These are phyloP conservation scores for Escallonia rubra DNA, from an alignment of 129 eudicot species.

Conservation along the genomic window DNA sequence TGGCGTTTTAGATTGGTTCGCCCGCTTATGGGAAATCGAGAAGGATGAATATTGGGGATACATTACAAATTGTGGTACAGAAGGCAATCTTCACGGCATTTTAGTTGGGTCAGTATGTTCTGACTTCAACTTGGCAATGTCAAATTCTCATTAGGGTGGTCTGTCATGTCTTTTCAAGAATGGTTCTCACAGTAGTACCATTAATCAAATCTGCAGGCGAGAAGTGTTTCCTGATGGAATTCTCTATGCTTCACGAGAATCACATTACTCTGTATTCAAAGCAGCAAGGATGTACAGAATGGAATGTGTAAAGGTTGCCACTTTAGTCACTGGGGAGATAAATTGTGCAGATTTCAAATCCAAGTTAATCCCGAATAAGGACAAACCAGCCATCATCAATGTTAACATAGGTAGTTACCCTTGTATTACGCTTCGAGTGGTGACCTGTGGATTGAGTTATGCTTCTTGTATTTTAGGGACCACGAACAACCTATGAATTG, in stretches of 20 bases:
- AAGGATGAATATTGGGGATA: conserved; percentile 93
- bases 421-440: too few species aligned
- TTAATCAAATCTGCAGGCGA: conserved; percentile 49
- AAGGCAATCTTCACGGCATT: conserved; percentile 98
- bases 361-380: conserved; percentile 63
- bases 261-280: conserved; percentile 93
- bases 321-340: conserved; percentile 80
- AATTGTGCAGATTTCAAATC: conserved; percentile 81
- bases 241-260: conserved; percentile 77
- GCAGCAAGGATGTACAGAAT: conserved; percentile 98
- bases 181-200: not conserved
- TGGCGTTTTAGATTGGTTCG: conserved; percentile 98
- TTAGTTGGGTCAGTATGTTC: conserved; percentile 70
- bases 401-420: conserved; percentile 67
- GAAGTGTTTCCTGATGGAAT: conserved; percentile 98
- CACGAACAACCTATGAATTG: not conserved
- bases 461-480: not conserved
- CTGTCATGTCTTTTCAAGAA: not conserved
- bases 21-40: conserved; percentile 93
- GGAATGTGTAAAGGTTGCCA: conserved; percentile 81
- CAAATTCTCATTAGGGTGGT: not conserved
- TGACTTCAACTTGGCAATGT: not conserved
- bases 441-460: too few species aligned
- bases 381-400: conserved; percentile 89
- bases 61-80: conserved; percentile 97